Conservation (phyloP, 176 grass and related monocot genomes). For the Oryza brachyantha region DNA sequence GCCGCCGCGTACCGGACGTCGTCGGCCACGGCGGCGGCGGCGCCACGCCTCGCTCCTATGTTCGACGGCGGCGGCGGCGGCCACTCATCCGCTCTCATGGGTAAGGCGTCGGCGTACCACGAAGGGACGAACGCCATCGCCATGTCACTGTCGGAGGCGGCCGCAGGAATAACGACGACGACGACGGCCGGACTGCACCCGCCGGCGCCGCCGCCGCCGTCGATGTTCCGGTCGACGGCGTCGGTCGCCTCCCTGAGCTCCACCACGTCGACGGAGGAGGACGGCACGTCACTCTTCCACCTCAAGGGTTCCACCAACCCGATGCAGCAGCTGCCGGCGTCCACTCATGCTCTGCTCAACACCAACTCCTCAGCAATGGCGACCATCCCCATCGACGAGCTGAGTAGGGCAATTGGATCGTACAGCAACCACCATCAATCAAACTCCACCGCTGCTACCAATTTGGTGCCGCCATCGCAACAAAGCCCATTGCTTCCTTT, state of each 20-base stretch:
- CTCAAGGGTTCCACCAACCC: slow-evolving; percentile 37
- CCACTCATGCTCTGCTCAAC: slow-evolving; percentile 48
- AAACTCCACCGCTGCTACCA: slow-evolving; percentile 22
- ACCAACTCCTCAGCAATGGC: slow-evolving; percentile 45
- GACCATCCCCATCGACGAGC: slow-evolving; percentile 63
- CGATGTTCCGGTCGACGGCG: slow-evolving; percentile 44
- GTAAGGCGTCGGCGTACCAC: not conserved
- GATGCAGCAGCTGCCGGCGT: slow-evolving; percentile 7
- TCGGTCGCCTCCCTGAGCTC: slow-evolving; percentile 65
- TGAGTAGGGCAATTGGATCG: slow-evolving; percentile 63
- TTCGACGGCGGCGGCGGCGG: slow-evolving; percentile 25
- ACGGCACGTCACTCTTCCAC: slow-evolving; percentile 48
- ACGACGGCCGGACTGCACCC: not conserved
- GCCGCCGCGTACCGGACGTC: not conserved
- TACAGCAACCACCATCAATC: slow-evolving; percentile 33
- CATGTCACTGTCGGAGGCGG: slow-evolving; percentile 5
- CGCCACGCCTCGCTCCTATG: slow-evolving; percentile 33
- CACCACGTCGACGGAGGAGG: slow-evolving; percentile 81
- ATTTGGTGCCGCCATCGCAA: slow-evolving; percentile 29
- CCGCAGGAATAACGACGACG: not conserved
- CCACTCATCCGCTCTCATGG: slow-evolving; percentile 35
- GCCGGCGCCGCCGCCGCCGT: not conserved
- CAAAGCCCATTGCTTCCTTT: slow-evolving; percentile 51
- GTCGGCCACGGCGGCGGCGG: not conserved
- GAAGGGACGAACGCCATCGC: slow-evolving; percentile 16